Conservation (phyloP, 495 filamentous ascomycete genomes). For the Cairneyella variabilis region DNA sequence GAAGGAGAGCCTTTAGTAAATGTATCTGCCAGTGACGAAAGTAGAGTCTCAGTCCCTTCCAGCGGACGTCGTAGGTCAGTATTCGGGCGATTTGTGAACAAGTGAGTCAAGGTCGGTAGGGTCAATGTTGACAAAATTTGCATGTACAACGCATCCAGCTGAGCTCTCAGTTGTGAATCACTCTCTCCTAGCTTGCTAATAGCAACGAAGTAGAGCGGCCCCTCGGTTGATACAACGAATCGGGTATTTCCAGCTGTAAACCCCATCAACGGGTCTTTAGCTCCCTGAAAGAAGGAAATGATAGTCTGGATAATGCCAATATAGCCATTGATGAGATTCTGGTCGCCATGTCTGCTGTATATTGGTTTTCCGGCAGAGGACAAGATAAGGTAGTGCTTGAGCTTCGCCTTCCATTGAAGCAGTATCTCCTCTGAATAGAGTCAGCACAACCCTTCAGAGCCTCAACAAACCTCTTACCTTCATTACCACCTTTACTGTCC, state of each 20-base stretch:
- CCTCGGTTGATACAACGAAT: slow-evolving; percentile 80
- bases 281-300: slow-evolving; percentile 90
- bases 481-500: slow-evolving; percentile 52
- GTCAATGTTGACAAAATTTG: slow-evolving; percentile 96
- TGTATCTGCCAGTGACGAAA: slow-evolving; percentile 88
- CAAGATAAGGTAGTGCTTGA: slow-evolving; percentile 95
- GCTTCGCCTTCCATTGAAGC: slow-evolving; percentile 74
- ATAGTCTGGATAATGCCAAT: slow-evolving; percentile 97
- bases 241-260: slow-evolving; percentile 81
- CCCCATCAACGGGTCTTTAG: slow-evolving; percentile 66
- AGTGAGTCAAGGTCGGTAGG: slow-evolving; percentile 77
- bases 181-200: slow-evolving; percentile 91
- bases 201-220: slow-evolving; percentile 87
- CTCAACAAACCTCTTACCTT: slow-evolving; percentile 46
- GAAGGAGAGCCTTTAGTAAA: slow-evolving; percentile 92
- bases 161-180: slow-evolving; percentile 76
- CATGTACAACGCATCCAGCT: slow-evolving; percentile 95
- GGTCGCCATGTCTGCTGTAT: slow-evolving; percentile 89
- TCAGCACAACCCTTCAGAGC: neutral
- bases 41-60: slow-evolving; percentile 85
- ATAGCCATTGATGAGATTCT: slow-evolving; percentile 82
- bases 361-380: slow-evolving; percentile 98
- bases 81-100: slow-evolving; percentile 86
- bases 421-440: slow-evolving; percentile 55
- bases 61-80: slow-evolving; percentile 91